These are phyloP conservation scores for Hypoxylon rubiginosum DNA, from an alignment of 2,329 filamentous ascomycete genomes.

Conservation along the genomic window DNA sequence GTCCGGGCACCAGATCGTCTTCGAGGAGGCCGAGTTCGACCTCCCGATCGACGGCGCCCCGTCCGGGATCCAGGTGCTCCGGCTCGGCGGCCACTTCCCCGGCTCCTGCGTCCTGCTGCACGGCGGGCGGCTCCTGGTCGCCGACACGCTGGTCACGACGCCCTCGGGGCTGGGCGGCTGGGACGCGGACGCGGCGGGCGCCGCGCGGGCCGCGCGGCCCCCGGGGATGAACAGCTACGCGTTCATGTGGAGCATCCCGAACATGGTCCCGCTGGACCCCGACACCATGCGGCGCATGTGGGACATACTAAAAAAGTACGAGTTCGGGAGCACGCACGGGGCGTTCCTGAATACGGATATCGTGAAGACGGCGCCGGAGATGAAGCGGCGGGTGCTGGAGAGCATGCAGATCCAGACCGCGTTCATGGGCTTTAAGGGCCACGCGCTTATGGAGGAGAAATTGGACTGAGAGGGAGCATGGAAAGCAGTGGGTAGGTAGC, in stretches of 20 bases:
- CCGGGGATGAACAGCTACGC: slow-evolving; percentile 67
- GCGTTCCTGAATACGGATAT: slow-evolving; percentile 76
- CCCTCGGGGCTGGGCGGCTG: slow-evolving; percentile 68
- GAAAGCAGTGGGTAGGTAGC: too few species aligned
- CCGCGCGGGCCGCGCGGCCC: slow-evolving; percentile 53
- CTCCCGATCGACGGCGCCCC: slow-evolving; percentile 49
- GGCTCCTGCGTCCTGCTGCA: slow-evolving; percentile 78
- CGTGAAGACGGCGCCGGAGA: slow-evolving; percentile 58
- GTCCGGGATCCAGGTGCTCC: slow-evolving; percentile 71
- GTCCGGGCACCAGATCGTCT: slow-evolving; percentile 61
- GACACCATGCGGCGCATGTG: slow-evolving; percentile 76
- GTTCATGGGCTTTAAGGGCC: slow-evolving; percentile 61
- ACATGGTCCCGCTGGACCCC: slow-evolving; percentile 78
- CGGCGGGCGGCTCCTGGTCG: slow-evolving; percentile 74
- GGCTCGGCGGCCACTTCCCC: slow-evolving; percentile 84
- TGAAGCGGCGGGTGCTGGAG: slow-evolving; percentile 76
- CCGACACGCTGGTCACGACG: slow-evolving; percentile 81
- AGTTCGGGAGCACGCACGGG: slow-evolving; percentile 77
- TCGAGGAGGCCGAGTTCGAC: slow-evolving; percentile 60
- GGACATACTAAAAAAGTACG: slow-evolving; percentile 70
- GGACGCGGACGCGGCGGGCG: slow-evolving; percentile 58
- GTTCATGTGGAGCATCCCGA: slow-evolving; percentile 84
- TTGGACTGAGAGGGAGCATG: slow-evolving; percentile 12
- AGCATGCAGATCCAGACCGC: slow-evolving; percentile 81
- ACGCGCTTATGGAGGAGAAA: slow-evolving; percentile 55